Base-by-base conservation (phyloP, 2,329 filamentous ascomycete genomes). In the Colletotrichum orchidophilum region DNA sequence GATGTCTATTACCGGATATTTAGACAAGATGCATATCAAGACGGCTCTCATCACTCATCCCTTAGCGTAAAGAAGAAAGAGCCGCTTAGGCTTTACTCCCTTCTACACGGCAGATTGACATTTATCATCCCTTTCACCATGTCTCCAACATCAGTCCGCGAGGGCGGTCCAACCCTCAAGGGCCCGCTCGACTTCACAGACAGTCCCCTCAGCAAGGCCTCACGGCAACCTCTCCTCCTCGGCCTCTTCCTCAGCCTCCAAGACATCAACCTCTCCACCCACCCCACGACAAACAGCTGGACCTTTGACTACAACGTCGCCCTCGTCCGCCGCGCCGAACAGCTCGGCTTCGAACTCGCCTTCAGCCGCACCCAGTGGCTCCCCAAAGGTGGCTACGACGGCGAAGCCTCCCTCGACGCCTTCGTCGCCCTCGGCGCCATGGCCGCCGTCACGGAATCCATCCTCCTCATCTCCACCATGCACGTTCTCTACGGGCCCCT, bases 381-480 rank as follows among this genome's bases (percentile, higher is more conserved):
- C 18, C 61, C 66, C 26, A 65, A 65, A 18, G 53, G 61, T 21
- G 53, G 50, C 46, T 65, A 59, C 33, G 42, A 69, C 42, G 61
- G 61, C 33, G 61, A 65, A 31, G 66, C 60, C 31, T 46, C 61
- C 6, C 39, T 64, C 39, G 60, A 64, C 60, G 42, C 26, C 31
- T 65, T 65, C 29, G 39, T 57, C 52, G 52, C 65, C 33, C 35
- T 54, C 15, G 27, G 35, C 35, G 63, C 63, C 54, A 66, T 60
- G 63, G 62, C 62, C 24, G 62, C 50, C 13, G 62, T 55, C 1
- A 64, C 62, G 2, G 3, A 18, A 1, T 55, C 62, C 12, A 64
- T 64, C 4, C 52, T 64, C 15, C 62, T 64, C 62, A 33, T 64
- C 62, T 64, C 62, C 5, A 64, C 62, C 13, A 64, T 64, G 62